These are phyloP conservation scores for Cordyceps farinosa DNA, from an alignment of 2,329 filamentous ascomycete genomes.

Conservation along the genomic window DNA sequence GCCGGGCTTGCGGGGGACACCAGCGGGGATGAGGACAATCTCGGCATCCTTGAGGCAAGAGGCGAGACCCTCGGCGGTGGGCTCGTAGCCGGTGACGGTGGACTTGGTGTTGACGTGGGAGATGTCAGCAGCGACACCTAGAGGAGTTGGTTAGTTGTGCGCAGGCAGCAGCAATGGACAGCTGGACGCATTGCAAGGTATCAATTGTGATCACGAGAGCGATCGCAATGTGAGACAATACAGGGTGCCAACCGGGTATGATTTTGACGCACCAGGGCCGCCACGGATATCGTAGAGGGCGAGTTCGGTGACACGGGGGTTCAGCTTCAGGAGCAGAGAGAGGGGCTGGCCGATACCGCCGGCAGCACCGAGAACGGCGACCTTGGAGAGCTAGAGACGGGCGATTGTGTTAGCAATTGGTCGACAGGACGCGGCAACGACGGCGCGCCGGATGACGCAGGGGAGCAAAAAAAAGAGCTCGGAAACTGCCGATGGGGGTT, in stretches of 20 bases:
- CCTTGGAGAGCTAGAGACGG: conserved; percentile 77
- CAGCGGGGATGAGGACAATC: conserved; percentile 95
- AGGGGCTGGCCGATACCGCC: conserved; percentile 98
- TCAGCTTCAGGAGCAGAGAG: conserved; percentile 97
- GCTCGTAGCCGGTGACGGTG: conserved; percentile 83
- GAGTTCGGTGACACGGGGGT: conserved; percentile 89
- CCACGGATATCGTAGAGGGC: conserved; percentile 97
- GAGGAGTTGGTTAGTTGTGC: conserved; percentile 23
- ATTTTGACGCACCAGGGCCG: conserved; percentile 70
- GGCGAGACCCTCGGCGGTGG: conserved; percentile 70
- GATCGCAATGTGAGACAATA: neutral
- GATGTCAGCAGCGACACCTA: conserved; percentile 96
- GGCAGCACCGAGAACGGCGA: conserved; percentile 91
- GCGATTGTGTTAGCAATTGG: conserved; percentile 25
- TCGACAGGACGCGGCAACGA: neutral
- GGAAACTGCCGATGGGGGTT: conserved; percentile 13
- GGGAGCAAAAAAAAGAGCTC: conserved; percentile 10
- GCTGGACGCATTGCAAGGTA: neutral
- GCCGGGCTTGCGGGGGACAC: conserved; percentile 97
- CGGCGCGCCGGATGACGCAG: neutral
- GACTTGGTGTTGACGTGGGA: conserved; percentile 99
- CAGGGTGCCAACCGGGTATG: conserved; percentile 16
- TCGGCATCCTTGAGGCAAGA: conserved; percentile 81
- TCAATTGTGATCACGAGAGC: neutral
- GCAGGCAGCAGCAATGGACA: neutral